Evolutionary conservation across 2,329 filamentous ascomycete genomes (phyloP).

Genomic region (Microthyrium microscopicum): DNA sequence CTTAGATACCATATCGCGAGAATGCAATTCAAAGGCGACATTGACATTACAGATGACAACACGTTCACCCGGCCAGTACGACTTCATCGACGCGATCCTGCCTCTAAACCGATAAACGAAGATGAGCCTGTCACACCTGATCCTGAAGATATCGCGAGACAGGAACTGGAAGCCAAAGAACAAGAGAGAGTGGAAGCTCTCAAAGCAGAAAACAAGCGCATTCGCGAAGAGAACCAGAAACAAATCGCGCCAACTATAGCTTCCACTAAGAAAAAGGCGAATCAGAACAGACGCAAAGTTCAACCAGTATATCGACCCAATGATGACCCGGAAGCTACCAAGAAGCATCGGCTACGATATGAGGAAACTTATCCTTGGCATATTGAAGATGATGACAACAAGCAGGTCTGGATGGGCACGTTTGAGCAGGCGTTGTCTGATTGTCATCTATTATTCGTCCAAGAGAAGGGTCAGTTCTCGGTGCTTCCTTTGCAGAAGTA

Average conservation of each 20-base stretch:
- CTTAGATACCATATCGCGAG: slow-evolving; percentile 79
- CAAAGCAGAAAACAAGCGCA: slow-evolving; percentile 65
- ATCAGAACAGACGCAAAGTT: slow-evolving; percentile 68
- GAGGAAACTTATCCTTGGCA: slow-evolving; percentile 96
- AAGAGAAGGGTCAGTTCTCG: slow-evolving; percentile 47
- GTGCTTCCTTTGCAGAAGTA: slow-evolving; percentile 91
- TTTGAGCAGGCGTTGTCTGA: slow-evolving; percentile 83
- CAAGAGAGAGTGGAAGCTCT: slow-evolving; percentile 39
- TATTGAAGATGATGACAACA: slow-evolving; percentile 88
- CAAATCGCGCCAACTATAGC: slow-evolving; percentile 78
- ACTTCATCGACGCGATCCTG: slow-evolving; percentile 75
- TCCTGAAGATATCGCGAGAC: no score
- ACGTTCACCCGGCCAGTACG: slow-evolving; percentile 80
- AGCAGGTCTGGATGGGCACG: slow-evolving; percentile 81
- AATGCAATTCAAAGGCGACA: slow-evolving; percentile 46
- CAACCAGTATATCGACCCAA: slow-evolving; percentile 76
- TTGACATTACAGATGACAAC: slow-evolving; percentile 56
- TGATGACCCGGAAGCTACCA: slow-evolving; percentile 54
- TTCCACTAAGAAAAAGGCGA: slow-evolving; percentile 50
- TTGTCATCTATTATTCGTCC: slow-evolving; percentile 58
- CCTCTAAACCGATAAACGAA: slow-evolving; percentile 45
- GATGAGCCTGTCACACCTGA: slow-evolving; percentile 50
- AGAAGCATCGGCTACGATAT: slow-evolving; percentile 51
- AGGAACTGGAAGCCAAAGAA: slow-evolving; percentile 49
- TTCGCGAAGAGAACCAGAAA: slow-evolving; percentile 72